Evolutionary conservation across 495 filamentous ascomycete genomes (phyloP).

Genomic region (Melanomma pulvis-pyrius): DNA sequence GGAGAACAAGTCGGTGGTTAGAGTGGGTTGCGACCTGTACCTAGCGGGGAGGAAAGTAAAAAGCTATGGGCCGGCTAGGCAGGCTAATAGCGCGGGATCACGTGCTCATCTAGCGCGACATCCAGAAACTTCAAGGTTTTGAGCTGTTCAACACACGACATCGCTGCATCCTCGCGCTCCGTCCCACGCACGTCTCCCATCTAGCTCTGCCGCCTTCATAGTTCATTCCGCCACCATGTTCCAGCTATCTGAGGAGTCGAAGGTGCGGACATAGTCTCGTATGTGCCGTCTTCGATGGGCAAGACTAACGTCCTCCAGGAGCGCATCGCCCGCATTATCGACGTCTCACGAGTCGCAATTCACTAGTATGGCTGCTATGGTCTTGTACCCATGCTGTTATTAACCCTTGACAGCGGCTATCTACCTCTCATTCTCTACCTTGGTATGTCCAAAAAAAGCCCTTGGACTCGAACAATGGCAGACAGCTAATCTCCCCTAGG

Average conservation of each 20-base stretch:
- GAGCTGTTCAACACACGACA: no score
- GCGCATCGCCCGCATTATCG: slow-evolving; percentile 92
- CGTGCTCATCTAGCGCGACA: no score
- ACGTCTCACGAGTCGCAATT: slow-evolving; percentile 90
- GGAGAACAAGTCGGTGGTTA: not conserved
- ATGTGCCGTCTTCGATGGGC: not conserved
- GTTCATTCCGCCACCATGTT: slow-evolving; percentile 41
- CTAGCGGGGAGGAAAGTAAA: not conserved
- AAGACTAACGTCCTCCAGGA: slow-evolving; percentile 59
- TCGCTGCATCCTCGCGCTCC: no score
- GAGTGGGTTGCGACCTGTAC: not conserved
- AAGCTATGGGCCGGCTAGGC: not conserved
- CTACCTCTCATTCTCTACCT: slow-evolving; percentile 96
- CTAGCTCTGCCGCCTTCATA: no score
- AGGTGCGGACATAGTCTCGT: slow-evolving; percentile 57
- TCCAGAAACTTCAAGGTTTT: no score
- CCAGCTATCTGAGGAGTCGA: slow-evolving; percentile 94
- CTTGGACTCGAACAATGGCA: not conserved
- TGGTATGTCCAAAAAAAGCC: slow-evolving; percentile 57
- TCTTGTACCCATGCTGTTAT: slow-evolving; percentile 1
- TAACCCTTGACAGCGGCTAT: slow-evolving; percentile 72
- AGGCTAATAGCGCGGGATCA: not conserved
- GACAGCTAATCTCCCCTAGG: slow-evolving; percentile 53
- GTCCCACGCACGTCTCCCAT: not conserved
- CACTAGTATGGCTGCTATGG: slow-evolving; percentile 73